Percentiles rank a stretch among this genome's conserved stretches.
These are phyloP conservation scores for Aeschynomene evenia DNA, from an alignment of 306 rosid genomes.

Conservation along the genomic window DNA sequence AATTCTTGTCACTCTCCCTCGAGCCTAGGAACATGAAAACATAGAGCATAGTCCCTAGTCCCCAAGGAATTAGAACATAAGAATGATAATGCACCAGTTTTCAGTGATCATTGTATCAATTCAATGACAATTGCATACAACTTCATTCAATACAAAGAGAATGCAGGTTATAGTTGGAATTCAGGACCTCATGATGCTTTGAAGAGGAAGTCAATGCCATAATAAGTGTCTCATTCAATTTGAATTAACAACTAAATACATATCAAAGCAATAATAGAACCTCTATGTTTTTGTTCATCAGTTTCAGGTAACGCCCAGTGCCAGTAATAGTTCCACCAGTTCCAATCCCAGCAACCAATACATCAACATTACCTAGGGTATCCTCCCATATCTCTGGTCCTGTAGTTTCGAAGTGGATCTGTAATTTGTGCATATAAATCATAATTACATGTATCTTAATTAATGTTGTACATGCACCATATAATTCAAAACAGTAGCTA, in stretches of 20 bases:
- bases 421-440: conserved; percentile 51
- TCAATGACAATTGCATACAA: neutral
- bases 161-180: conserved; percentile 1
- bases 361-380: conserved; percentile 82
- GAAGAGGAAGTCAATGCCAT: conserved; percentile 12
- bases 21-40: conserved; percentile 13
- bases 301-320: conserved; percentile 80
- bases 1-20: no score
- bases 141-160: conserved; percentile 7
- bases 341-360: conserved; percentile 89
- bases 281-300: conserved; percentile 67
- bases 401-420: conserved; percentile 95
- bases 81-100: neutral
- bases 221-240: conserved; percentile 23
- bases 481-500: conserved; percentile 17
- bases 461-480: neutral
- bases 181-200: neutral
- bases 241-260: conserved; percentile 20
- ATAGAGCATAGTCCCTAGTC: neutral
- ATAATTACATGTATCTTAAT: conserved; percentile 30
- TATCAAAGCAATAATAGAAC: conserved; percentile 38
- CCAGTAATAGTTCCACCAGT: conserved; percentile 96
- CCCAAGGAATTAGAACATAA: conserved; percentile 1
- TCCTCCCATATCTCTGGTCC: conserved; percentile 99
- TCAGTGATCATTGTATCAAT: conserved; percentile 4